Evolutionary conservation across 257 asterid genomes (phyloP), one percentile per base, ranked within the genome.

Genomic region (Fraxinus anomala): DNA sequence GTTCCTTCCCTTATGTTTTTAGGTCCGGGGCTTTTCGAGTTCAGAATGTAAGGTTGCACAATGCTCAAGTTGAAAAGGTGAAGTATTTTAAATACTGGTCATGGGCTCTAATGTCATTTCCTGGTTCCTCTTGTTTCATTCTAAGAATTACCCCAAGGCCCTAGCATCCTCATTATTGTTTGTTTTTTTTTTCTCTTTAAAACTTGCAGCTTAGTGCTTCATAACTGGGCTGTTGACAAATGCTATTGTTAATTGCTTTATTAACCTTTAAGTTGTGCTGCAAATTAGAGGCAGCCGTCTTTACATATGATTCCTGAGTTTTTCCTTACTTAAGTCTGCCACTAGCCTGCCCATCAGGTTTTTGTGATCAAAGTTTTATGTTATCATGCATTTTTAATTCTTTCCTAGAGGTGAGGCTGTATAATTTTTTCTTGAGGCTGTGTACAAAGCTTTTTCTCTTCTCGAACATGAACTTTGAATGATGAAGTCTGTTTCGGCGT

Each of bases 31-130:
- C 69, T 77, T 90, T 86, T 80, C 91, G 83, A 80, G 85, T 87
- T 85, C 94, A 85, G 73, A 82, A 86, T 74, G 82, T 76, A 39
- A 42, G 89, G 36, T 79, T 84, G 84, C 85, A 78, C 80, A 86
- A 71, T 76, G 79, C 81, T 51, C 90, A 86, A 85, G 77, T 88
- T 85, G 97, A 95, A 78, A 93, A 91, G 98, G 99, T 95, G 84
- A 76, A 76, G 74, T 73, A 73, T 70, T 72, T 76, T 26, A 26
- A 26, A 63, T 63, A 34, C 68, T 30, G 9, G 59, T 68, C 8
- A 47, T 77, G 44, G 7, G 36, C 69, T 47, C 78, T 51, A 34
- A 33, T 49, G 26, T 56, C 26, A 34, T 76, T 54, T 33, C 65
- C 34, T 23, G 63, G 68, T 51, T 77, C 51, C 75, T 72, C 49